Conservation (phyloP, 805 yeast species). For the Yamadazyma olivae region DNA sequence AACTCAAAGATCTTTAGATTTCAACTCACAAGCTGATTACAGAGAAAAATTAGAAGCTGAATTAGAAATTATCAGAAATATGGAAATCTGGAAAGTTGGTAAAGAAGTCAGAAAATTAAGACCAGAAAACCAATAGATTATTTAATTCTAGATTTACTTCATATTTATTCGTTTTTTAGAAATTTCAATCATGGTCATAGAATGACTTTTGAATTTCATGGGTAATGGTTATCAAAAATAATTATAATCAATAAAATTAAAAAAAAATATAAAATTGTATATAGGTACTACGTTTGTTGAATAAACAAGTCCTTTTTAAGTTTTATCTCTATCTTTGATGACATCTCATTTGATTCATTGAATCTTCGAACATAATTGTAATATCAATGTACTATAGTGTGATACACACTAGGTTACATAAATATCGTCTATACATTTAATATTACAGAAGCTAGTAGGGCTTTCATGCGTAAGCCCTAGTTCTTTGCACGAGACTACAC, state of each 20-base stretch:
- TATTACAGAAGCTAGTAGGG: no score
- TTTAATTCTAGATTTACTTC: not conserved
- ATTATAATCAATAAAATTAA: not conserved
- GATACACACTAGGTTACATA: not conserved
- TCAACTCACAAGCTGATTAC: conserved; percentile 98
- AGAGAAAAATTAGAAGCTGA: conserved; percentile 93
- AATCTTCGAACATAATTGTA: no score
- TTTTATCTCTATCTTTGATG: not conserved
- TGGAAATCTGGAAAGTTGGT: conserved; percentile 99
- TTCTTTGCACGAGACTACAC: not conserved
- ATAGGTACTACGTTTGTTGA: conserved; percentile 36
- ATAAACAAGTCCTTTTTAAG: conserved; percentile 28
- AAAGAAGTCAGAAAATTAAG: conserved; percentile 99
- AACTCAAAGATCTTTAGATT: conserved; percentile 96
- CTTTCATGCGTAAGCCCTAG: conserved; percentile 4
- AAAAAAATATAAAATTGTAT: conserved; percentile 6
- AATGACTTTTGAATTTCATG: conserved; percentile 6
- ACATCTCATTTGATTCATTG: no score
- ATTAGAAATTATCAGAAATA: conserved; percentile 87
- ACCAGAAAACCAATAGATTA: conserved; percentile 89
- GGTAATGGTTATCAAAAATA: conserved; percentile 3
- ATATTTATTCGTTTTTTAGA: conserved; percentile 2
- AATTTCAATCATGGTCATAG: conserved; percentile 5
- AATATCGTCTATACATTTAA: no score
- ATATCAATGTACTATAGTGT: no score